Percentiles rank a stretch among this genome's conserved stretches.
These are phyloP conservation scores for Sarocladiaceae sp. DNA, from an alignment of 2,329 filamentous ascomycete genomes.

Conservation along the genomic window DNA sequence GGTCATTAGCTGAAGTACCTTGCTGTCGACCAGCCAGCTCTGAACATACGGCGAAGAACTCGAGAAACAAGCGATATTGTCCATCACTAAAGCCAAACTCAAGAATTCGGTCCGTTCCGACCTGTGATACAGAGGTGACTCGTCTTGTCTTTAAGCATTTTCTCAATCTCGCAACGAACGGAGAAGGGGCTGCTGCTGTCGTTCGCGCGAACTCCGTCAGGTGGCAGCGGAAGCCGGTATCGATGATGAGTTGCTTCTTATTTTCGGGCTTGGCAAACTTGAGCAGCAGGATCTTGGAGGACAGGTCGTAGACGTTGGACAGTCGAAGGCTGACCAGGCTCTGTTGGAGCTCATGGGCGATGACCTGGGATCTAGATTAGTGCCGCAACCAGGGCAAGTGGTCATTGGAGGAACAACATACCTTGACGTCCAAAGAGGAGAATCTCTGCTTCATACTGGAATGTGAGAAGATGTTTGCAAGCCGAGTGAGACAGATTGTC, in stretches of 20 bases:
- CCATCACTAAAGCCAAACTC: constrained; percentile 93
- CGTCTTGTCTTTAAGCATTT: constrained; percentile 84
- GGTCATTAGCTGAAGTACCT: background rate
- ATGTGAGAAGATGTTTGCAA: background rate
- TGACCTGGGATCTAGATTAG: constrained; percentile 68
- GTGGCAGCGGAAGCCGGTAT: constrained; percentile 94
- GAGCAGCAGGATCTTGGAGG: constrained; percentile 88
- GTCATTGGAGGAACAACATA: constrained; percentile 20
- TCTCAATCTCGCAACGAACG: constrained; percentile 77
- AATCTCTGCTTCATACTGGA: constrained; percentile 69
- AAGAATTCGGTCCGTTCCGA: constrained; percentile 89
- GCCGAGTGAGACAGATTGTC: background rate
- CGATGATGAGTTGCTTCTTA: constrained; percentile 85
- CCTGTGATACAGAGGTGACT: constrained; percentile 72
- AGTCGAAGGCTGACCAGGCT: constrained; percentile 73
- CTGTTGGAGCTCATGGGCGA: constrained; percentile 83
- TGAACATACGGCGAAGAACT: constrained; percentile 71
- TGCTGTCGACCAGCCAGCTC: background rate
- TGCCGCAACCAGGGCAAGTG: background rate
- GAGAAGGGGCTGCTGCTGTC: constrained; percentile 75
- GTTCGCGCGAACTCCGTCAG: constrained; percentile 85
- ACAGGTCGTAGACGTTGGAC: constrained; percentile 93
- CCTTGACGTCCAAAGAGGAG: constrained; percentile 73
- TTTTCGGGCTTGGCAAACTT: constrained; percentile 89
- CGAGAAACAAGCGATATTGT: constrained; percentile 76